Evolutionary conservation across 805 yeast species (phyloP), one percentile per base, ranked within the genome.

Genomic region (Torulaspora gathmanii): DNA sequence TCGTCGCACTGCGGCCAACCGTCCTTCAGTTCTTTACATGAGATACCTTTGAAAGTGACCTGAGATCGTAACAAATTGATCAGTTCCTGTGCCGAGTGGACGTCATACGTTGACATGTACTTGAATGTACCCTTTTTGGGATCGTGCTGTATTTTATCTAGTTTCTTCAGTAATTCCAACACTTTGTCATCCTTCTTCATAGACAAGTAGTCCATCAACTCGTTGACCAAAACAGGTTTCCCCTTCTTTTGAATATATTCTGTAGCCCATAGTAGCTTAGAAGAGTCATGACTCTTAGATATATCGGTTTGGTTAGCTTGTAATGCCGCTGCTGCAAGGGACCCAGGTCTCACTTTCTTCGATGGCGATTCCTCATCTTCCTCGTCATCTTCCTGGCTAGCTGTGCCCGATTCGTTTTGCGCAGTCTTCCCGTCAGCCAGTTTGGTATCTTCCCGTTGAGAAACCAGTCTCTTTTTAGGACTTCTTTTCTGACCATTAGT

Each of bases 1-100:
- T 79, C 81, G 30, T 83, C 65, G 63, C 96, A 91, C 12, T 89
- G 91, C 42, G 86, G 78, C 99, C 99, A 93, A 19, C 99, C 99
- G 41, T 64, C 68, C 57, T 80, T 80, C 40, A 77, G 66, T 53
- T 83, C 88, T 55, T 84, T 86, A 23, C 91, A 96, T 0, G 89
- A 71, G 1, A 83, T 75, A 2, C 99, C 98, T 61, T 82, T 86
- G 64, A 87, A 90, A 1, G 96, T 86, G 2, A 85, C 81, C 67
- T 89, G 96, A 19, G 80, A 72, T 55, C 89, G 75, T 50, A 93
- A 73, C 55, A 82, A 83, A 46, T 79, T 74, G 46, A 93, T 63
- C 50, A 93, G 70, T 52, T 87, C 96, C 45, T 81, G 86, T 2
- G 83, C 84, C 4, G 85, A 78, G 57, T 86, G 82, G 47, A 93